Conservation (phyloP, 768 basidiomycete genomes). For the Leucosporidium scottii region DNA sequence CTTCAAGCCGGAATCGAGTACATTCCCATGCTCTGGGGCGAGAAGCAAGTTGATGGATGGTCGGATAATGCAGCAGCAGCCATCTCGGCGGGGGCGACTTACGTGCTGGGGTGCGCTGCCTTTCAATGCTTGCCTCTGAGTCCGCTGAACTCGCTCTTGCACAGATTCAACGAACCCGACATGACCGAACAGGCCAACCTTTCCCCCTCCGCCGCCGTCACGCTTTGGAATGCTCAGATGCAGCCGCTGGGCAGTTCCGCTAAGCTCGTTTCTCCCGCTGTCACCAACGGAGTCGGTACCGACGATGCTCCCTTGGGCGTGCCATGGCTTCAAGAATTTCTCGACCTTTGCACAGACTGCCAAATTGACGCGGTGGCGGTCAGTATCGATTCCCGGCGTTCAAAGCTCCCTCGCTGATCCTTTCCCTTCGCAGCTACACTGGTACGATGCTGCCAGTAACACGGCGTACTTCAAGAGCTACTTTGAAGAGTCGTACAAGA, state of each 20-base stretch:
- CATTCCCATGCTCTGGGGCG: slow-evolving; percentile 22
- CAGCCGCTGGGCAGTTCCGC: slow-evolving; percentile 11
- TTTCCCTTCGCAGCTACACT: background rate
- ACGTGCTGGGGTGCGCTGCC: slow-evolving; percentile 5
- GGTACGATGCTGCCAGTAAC: background rate
- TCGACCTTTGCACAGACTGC: slow-evolving; percentile 11
- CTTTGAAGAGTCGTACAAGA: slow-evolving; percentile 6
- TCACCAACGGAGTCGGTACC: slow-evolving; percentile 17
- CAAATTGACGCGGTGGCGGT: slow-evolving; percentile 17
- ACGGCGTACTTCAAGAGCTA: slow-evolving; percentile 51
- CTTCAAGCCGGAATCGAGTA: slow-evolving; percentile 8
- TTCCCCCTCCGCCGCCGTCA: slow-evolving; percentile 8
- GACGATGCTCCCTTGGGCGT: background rate
- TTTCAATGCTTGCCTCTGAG: background rate
- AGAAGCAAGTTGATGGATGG: slow-evolving; percentile 6
- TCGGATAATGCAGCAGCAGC: slow-evolving; percentile 9
- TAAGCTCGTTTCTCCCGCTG: slow-evolving; percentile 27
- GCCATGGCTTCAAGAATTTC: slow-evolving; percentile 4
- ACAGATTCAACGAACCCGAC: slow-evolving; percentile 24
- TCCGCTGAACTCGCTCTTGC: background rate
- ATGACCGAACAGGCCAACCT: slow-evolving; percentile 17
- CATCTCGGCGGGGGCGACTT: slow-evolving; percentile 7
- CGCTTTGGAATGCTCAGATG: slow-evolving; percentile 22
- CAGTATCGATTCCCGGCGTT: background rate
- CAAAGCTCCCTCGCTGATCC: background rate